Conservation (phyloP, 495 filamentous ascomycete species). For the Cryomyces minteri region DNA sequence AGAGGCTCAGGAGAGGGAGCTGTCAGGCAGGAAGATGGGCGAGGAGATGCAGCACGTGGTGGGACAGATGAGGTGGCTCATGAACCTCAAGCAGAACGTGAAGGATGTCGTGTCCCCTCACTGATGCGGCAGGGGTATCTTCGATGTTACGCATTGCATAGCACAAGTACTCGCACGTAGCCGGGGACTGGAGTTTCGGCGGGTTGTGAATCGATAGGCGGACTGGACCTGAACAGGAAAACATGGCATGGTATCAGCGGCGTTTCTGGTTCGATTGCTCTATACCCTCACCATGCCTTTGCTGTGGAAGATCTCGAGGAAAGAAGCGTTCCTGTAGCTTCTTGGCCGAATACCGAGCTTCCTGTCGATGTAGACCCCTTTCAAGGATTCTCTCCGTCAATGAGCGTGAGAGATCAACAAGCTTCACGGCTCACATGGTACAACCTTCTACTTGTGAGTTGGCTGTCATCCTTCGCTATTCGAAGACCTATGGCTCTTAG, state of each 20-base stretch:
- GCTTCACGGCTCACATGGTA: too few relatives aligned
- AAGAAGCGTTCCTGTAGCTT: too few relatives aligned
- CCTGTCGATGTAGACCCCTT: too few relatives aligned
- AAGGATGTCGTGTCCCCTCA: neutral
- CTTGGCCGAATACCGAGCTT: too few relatives aligned
- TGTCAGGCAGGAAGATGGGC: conserved; percentile 6
- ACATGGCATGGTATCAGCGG: neutral
- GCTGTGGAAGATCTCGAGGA: too few relatives aligned
- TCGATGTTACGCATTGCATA: neutral
- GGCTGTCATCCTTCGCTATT: too few relatives aligned
- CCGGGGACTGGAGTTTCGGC: neutral
- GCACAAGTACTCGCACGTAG: neutral
- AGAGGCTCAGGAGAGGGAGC: conserved; percentile 1
- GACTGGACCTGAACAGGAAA: neutral
- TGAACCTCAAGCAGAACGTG: conserved; percentile 7
- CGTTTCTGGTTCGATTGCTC: neutral
- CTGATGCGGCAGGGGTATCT: neutral
- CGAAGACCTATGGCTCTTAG: too few relatives aligned
- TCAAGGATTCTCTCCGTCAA: too few relatives aligned
- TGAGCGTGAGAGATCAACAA: too few relatives aligned
- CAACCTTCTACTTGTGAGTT: too few relatives aligned
- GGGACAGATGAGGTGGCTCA: conserved; percentile 13
- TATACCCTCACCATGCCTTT: neutral
- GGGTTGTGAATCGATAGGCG: neutral
- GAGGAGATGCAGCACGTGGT: conserved; percentile 10